Evolutionary conservation across 192 early-diverging fungal genomes (phyloP), one percentile per base, ranked within the genome.

Genomic region (Podila clonocystis): DNA sequence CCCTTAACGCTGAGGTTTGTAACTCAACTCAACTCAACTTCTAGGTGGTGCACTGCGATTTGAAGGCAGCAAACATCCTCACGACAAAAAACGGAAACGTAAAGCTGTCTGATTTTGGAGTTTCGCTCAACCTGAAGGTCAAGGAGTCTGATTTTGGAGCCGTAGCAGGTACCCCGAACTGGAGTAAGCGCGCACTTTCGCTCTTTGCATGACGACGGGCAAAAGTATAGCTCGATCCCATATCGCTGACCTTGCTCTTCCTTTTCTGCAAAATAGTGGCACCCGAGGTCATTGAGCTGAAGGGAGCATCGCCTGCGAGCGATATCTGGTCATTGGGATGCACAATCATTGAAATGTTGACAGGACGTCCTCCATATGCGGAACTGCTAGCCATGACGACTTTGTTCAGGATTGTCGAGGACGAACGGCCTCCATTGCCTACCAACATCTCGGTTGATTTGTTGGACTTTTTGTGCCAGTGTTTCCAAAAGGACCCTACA

Each of bases 301-400:
- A 92, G 57, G 97, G 97, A 13, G 94, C 96, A 7, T 94, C 91
- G 11, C 91, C 91, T 36, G 90, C 92, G 13, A 97, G 97, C 0
- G 97, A 99, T 70, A 96, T 99, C 28, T 99, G 97, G 91, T 93
- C 75, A 67, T 84, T 99, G 24, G 97, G 97, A 38, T 98, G 97
- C 73, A 99, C 97, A 0, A 76, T 96, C 20, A 90, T 99, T 58
- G 97, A 99, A 82, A 83, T 99, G 73, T 80, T 97, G 41, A 95
- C 96, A 9, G 97, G 97, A 41, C 91, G 93, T 59, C 97, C 97
- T 26, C 97, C 97, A 4, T 99, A 97, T 82, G 86, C 91, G 20
- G 90, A 91, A 9, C 67, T 97, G 58, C 89, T 95, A 52, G 88
- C 94, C 20, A 95, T 98, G 95, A 89, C 96, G 5, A 94, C 95